Percentiles rank a stretch among this genome's conserved stretches.
phyloP scores from a whole-genome alignment of 768 basidiomycete genomes.

The Cystobasidium onofrii region DNA sequence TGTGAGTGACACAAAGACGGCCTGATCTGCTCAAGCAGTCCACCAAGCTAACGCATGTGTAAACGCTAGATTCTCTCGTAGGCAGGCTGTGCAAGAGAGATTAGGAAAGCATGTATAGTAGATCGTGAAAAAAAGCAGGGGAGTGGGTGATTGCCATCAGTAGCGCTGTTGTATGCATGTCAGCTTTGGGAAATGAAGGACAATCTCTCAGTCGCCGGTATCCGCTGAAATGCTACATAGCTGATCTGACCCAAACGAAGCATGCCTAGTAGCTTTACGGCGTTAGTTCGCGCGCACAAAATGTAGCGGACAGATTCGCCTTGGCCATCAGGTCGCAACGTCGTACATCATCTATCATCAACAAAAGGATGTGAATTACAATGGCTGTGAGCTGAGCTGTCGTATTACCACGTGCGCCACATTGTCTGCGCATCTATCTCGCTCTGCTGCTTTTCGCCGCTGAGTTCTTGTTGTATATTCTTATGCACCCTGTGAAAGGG shows the following conservation, averaged over 20 bases:
- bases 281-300: too few species aligned
- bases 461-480: constrained; percentile 27
- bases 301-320: too few species aligned
- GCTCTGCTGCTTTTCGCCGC: constrained; percentile 25
- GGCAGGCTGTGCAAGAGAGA: too few species aligned
- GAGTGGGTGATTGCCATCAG: too few species aligned
- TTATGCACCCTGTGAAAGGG: constrained; percentile 16
- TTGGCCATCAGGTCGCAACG: background rate
- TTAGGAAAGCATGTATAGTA: too few species aligned
- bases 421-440: constrained; percentile 29
- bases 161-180: too few species aligned
- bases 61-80: background rate
- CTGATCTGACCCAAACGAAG: too few species aligned
- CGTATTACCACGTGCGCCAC: constrained; percentile 20
- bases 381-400: background rate
- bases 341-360: background rate
- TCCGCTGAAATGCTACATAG: too few species aligned
- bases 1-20: constrained; percentile 52
- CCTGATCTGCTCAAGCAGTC: background rate
- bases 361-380: background rate
- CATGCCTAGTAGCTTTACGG: too few species aligned
- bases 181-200: too few species aligned
- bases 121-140: too few species aligned
- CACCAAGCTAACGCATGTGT: background rate
- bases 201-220: too few species aligned